Evolutionary conservation across 2,329 filamentous ascomycete species (phyloP), one percentile per base, ranked within the genome.

Genomic region (Hortaea sp.): DNA sequence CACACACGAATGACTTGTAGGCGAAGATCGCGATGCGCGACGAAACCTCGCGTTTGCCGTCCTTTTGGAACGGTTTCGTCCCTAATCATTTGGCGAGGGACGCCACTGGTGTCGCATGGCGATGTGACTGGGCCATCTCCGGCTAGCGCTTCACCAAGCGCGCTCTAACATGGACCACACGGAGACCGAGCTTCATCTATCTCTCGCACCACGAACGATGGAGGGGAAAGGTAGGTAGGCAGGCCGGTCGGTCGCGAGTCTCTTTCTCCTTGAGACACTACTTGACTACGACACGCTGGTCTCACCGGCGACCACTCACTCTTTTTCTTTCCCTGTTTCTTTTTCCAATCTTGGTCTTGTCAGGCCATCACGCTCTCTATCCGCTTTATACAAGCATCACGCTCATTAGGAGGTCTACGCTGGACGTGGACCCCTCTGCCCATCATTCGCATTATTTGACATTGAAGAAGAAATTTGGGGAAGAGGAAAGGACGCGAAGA

Each of bases 181-280:
- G 40, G 40, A 29, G 40, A 10, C 7, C 40, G 13, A 42, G 40
- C 40, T 9, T 44, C 43, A 30, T 44, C 43, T 39, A 44, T 44
- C 43, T 44, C 29, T 39, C 28, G 30, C 41, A 32, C n/a, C 20
- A 32, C n/a, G 34, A 11, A 27, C 12, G 20, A 44, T 31, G 43
- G 32, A 29, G 43, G 34, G 43, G 12, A n/a, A 35, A 12, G 7
- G 32, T 42, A 29, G 12, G 20, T 7, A 28, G 41, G 42, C 37
- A 43, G 30, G 31, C 37, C 20, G 20, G 20, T 20, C 20, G 20
- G 20, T 20, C 20, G 20, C 20, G 20, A 20, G 20, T 20, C 20
- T 20, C 20, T 20, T 29, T 28, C 42, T 7, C 20, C n/a, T 13
- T 37, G n/a, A 20, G 20, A 20, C 20, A 20, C 20, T 20, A 20